Base-by-base conservation (phyloP, 352 stramenopile species). In the Phytophthora syringae region DNA sequence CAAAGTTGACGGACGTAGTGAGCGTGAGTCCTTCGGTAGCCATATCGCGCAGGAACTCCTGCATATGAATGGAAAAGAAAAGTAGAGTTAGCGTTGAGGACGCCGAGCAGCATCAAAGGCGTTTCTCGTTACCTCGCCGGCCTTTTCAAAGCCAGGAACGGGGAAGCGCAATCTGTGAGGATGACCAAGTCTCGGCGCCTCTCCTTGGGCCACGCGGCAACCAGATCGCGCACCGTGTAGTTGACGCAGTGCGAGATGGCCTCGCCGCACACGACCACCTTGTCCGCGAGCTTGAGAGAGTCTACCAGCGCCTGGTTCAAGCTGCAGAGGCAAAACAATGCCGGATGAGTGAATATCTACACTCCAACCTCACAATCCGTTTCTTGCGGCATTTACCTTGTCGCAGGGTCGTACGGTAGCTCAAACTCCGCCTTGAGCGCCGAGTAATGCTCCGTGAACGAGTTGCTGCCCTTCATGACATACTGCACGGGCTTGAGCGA, bases 181-280 rank as follows among this genome's bases (percentile, higher is more conserved):
- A 97, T 60, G n/a, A 94, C 73, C 34, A 97, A 58, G 67, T 95
- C 77, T 7, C 65, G 42, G 12, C 76, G 53, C n/a, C 93, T 76
- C 9, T 92, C 75, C 24, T 71, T 72, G 1, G 91, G 84, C 92
- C 90, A 98, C 22, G 86, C 66, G 20, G 84, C 71, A 1, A 97
- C 78, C 37, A 99, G 83, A 64, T 99, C 95, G 16, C 95, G 80
- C 9, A 98, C 74, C 0, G 96, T 98, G 78, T 98, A 98, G 73
- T 99, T 99, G 27, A 99, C 96, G 77, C 97, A 99, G 74, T 99
- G 97, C 37, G 92, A 98, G 60, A 97, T 79, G 7, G 97, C 96
- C 73, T 99, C 94, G 22, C 97, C 97, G 53, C 92, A 98, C 32
- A 99, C 78, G 13, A 97, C 61, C 2, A 99, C 84, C 51, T 85